Conservation (phyloP, 2,329 filamentous ascomycete species). For the Triangularia verruculosa region DNA sequence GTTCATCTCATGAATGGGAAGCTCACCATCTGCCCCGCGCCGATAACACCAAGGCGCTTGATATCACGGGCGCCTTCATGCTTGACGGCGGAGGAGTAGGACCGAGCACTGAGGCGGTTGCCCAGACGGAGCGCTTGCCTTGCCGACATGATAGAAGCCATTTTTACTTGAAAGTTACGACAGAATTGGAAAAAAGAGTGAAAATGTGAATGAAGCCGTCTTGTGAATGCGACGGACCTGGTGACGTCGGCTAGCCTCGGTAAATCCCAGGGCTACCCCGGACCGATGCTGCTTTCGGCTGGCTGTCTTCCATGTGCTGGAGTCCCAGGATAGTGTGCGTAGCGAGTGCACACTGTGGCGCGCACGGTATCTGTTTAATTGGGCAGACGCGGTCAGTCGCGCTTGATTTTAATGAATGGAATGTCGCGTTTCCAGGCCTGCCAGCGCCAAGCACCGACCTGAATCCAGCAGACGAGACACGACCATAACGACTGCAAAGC, state of each 20-base stretch:
- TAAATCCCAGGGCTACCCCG: not conserved
- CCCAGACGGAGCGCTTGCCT: slow-evolving; percentile 31
- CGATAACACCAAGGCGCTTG: slow-evolving; percentile 85
- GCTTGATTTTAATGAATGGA: slow-evolving; percentile 14
- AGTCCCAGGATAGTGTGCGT: not conserved
- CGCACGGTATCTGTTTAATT: not conserved
- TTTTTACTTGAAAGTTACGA: slow-evolving; percentile 9
- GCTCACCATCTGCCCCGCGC: slow-evolving; percentile 91
- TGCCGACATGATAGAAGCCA: slow-evolving; percentile 23
- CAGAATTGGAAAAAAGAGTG: not conserved
- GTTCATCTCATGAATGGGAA: not conserved
- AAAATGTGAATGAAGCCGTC: not conserved
- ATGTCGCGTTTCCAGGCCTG: slow-evolving; percentile 16
- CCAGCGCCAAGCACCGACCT: slow-evolving; percentile 5
- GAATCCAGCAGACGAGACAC: not conserved
- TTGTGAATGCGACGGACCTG: not conserved
- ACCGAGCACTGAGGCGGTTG: slow-evolving; percentile 43
- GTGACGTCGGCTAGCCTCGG: slow-evolving; percentile 14
- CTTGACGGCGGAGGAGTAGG: slow-evolving; percentile 67
- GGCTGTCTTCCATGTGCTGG: slow-evolving; percentile 2
- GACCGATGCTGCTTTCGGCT: not conserved
- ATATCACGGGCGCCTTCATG: slow-evolving; percentile 61
- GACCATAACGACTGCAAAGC: not conserved
- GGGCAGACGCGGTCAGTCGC: not conserved
- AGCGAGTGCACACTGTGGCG: not conserved